Evolutionary conservation across 2,329 filamentous ascomycete genomes (phyloP).

Genomic region (Talaromyces islandicus): DNA sequence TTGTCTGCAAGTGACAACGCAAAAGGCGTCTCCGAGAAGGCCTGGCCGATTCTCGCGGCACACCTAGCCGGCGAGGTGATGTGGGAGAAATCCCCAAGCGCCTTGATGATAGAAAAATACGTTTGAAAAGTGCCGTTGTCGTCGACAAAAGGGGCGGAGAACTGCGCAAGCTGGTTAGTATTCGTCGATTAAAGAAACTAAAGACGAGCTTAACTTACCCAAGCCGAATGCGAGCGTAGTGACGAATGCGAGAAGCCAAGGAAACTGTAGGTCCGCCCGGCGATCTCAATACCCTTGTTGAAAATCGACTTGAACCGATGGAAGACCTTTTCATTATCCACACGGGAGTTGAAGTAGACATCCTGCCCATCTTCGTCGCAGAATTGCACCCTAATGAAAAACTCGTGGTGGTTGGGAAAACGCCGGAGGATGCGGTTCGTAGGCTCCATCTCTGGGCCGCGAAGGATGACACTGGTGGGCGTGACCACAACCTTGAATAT

Average conservation of each 20-base stretch:
- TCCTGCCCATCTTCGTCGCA: slow-evolving; percentile 17
- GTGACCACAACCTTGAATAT: no score
- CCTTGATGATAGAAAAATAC: slow-evolving; percentile 38
- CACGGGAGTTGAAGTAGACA: slow-evolving; percentile 11
- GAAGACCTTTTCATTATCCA: slow-evolving; percentile 14
- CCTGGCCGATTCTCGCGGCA: slow-evolving; percentile 55
- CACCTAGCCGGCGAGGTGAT: slow-evolving; percentile 53
- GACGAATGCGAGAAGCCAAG: slow-evolving; percentile 76
- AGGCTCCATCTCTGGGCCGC: slow-evolving; percentile 49
- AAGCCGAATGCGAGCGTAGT: slow-evolving; percentile 63
- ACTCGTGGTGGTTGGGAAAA: slow-evolving; percentile 19
- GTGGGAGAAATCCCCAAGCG: slow-evolving; percentile 44
- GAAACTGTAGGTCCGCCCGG: slow-evolving; percentile 58
- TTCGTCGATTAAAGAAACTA: background rate
- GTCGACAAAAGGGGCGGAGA: slow-evolving; percentile 44
- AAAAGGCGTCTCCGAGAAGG: slow-evolving; percentile 68
- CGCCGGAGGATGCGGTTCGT: slow-evolving; percentile 21
- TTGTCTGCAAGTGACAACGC: slow-evolving; percentile 45
- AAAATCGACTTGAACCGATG: slow-evolving; percentile 57
- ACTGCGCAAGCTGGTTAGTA: slow-evolving; percentile 10
- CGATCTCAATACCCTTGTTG: slow-evolving; percentile 54
- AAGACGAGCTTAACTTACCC: slow-evolving; percentile 33
- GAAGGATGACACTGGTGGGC: slow-evolving; percentile 25
- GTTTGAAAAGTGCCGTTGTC: slow-evolving; percentile 22
- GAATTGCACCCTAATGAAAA: slow-evolving; percentile 17